These are phyloP conservation scores for Psilocybe cyanescens DNA, from an alignment of 768 basidiomycete genomes.

Conservation along the genomic window DNA sequence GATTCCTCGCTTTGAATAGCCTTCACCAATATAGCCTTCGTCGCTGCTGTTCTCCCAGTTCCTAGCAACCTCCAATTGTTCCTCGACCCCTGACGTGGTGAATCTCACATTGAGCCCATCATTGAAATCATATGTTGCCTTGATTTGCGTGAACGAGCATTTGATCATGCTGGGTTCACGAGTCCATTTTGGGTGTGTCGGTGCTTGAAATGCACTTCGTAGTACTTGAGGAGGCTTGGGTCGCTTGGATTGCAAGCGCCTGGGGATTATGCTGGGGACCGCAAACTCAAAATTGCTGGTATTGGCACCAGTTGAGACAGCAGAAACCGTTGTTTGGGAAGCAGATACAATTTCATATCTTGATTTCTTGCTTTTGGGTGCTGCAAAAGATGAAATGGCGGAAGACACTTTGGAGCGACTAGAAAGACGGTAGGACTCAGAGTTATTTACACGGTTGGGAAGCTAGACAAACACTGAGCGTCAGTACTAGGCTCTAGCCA, in stretches of 20 bases:
- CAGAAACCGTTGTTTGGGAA: not conserved
- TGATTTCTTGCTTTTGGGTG: not conserved
- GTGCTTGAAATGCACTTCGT: not conserved
- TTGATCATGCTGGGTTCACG: too few species aligned
- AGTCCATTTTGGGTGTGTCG: not conserved
- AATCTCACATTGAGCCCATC: too few species aligned
- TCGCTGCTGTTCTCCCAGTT: not conserved
- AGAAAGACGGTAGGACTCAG: not conserved
- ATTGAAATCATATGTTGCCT: too few species aligned
- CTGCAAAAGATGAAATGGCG: not conserved
- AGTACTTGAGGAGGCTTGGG: not conserved
- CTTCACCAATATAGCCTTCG: constrained; percentile 20
- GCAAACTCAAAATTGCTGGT: not conserved
- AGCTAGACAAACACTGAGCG: not conserved
- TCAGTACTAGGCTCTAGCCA: too few species aligned
- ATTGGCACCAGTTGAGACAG: not conserved
- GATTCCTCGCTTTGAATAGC: constrained; percentile 22
- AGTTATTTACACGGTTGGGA: not conserved
- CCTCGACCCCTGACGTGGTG: not conserved
- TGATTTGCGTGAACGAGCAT: too few species aligned
- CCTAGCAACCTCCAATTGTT: not conserved
- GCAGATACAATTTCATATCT: not conserved
- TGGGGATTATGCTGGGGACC: too few species aligned
- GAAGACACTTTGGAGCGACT: not conserved
- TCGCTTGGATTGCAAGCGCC: not conserved